phyloP scores from a whole-genome alignment of 2,329 filamentous ascomycete genomes.

The Cladosporium sp. region DNA sequence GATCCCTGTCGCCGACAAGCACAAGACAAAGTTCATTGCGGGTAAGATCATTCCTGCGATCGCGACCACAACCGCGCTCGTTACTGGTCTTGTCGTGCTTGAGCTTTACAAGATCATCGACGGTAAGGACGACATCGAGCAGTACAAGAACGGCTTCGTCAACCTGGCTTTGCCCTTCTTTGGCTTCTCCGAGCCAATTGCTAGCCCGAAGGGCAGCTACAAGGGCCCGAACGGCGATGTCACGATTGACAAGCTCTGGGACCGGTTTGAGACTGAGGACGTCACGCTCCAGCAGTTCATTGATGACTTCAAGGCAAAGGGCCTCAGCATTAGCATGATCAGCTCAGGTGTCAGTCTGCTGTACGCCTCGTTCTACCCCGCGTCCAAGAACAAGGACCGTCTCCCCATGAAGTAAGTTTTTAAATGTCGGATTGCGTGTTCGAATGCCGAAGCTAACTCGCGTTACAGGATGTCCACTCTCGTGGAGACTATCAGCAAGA shows the following conservation, averaged over 20 bases:
- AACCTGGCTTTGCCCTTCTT: conserved; percentile 97
- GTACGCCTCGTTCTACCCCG: conserved; percentile 87
- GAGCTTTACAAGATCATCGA: conserved; percentile 97
- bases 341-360: conserved; percentile 94
- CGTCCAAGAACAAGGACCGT: conserved; percentile 76
- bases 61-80: conserved; percentile 90
- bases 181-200: conserved; percentile 94
- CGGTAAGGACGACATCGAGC: conserved; percentile 91
- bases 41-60: conserved; percentile 99
- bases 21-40: conserved; percentile 99
- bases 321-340: conserved; percentile 82
- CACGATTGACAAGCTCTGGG: conserved; percentile 92
- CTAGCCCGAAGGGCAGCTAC: conserved; percentile 88
- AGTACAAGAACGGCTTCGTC: conserved; percentile 99
- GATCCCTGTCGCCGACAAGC: conserved; percentile 82
- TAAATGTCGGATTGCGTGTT: background rate
- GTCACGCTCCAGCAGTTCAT: conserved; percentile 80
- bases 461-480: conserved; percentile 70
- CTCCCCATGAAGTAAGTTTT: conserved; percentile 59
- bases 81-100: conserved; percentile 85
- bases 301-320: conserved; percentile 71
- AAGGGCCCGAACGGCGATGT: conserved; percentile 71
- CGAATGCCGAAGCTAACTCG: conserved; percentile 20
- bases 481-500: conserved; percentile 84
- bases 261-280: conserved; percentile 86